Base-by-base conservation (phyloP, 306 rosid genomes). In the Medicago arabica region DNA sequence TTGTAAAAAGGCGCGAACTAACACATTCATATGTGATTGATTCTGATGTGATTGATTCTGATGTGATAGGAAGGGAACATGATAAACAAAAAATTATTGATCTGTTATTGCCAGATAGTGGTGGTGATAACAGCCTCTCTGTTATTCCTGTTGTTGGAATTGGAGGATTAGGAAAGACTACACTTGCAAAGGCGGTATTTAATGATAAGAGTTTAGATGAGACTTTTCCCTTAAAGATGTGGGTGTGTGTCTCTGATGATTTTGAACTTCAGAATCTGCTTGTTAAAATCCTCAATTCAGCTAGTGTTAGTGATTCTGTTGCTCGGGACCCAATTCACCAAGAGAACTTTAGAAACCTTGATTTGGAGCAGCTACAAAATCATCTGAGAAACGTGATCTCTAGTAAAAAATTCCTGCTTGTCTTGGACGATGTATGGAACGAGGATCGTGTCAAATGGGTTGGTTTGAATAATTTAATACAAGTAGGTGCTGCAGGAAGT, bases 201-300 rank as follows among this genome's bases (percentile, higher is more conserved):
- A 46, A 46, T 46, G 51, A 46, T 46, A 46, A 46, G 16, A 13
- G 51, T 46, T 15, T 46, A 13, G 16, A 12, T 46, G 16, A 46
- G 7, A 4, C 51, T 13, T 46, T 46, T 46, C 51, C 16, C 0
- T 46, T 13, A 7, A 46, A 46, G 16, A 46, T 46, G 51, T 46
- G 51, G 51, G 51, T 13, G 5, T 46, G 51, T 13, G 51, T 46
- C 51, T 46, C 51, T 13, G 16, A 46, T 46, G 51, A 46, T 46
- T 46, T 46, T 13, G 51, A 46, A 46, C 51, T 46, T 46, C 4
- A 46, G 25, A 39, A 21, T n/a, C 2, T 80, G 8, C 13, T 80
- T 9, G 1, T 58, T 36, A 69, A 80, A 68, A 80, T 80, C 31
- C 34, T 80, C 39, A 74, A 68, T 2, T 59, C 38, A 34, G 38